Percentiles rank a stretch among this genome's conserved stretches.
These are phyloP conservation scores for Daedaleopsis nitida DNA, from an alignment of 768 basidiomycete species.

Conservation along the genomic window DNA sequence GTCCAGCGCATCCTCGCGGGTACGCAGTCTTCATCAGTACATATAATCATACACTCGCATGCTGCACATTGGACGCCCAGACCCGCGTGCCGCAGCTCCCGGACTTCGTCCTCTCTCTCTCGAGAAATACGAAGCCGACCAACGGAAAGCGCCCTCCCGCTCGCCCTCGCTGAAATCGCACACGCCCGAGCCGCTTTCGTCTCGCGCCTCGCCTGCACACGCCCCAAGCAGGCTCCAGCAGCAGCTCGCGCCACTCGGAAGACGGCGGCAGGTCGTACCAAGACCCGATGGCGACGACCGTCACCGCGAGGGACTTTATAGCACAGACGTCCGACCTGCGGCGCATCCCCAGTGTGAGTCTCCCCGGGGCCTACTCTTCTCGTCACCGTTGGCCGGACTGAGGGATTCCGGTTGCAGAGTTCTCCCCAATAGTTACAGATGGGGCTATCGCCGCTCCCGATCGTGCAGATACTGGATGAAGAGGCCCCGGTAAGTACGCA, in stretches of 20 bases:
- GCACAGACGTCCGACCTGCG: slow-evolving; percentile 37
- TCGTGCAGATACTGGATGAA: slow-evolving; percentile 20
- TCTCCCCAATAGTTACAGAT: slow-evolving; percentile 7
- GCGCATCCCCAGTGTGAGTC: slow-evolving; percentile 26
- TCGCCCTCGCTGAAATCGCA: slow-evolving; percentile 13
- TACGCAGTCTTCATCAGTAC: slow-evolving; percentile 63
- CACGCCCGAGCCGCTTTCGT: slow-evolving; percentile 23
- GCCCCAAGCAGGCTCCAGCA: slow-evolving; percentile 51
- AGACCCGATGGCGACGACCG: slow-evolving; percentile 29
- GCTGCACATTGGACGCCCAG: not conserved
- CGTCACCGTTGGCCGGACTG: slow-evolving; percentile 11
- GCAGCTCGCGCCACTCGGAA: slow-evolving; percentile 42
- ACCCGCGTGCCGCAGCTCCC: slow-evolving; percentile 56
- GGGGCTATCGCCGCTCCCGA: slow-evolving; percentile 11
- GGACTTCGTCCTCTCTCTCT: slow-evolving; percentile 63
- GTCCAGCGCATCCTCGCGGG: slow-evolving; percentile 49
- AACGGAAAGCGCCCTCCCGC: not conserved
- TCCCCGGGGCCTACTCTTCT: too few species aligned
- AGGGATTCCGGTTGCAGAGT: slow-evolving; percentile 2
- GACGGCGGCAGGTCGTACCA: slow-evolving; percentile 25
- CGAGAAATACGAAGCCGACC: slow-evolving; percentile 29
- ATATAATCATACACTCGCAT: not conserved
- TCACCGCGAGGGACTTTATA: slow-evolving; percentile 48
- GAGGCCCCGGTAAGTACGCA: slow-evolving; percentile 17
- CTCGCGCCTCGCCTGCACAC: slow-evolving; percentile 23